Evolutionary conservation across 495 filamentous ascomycete species (phyloP).

Genomic region (Annulohypoxylon stygium): DNA sequence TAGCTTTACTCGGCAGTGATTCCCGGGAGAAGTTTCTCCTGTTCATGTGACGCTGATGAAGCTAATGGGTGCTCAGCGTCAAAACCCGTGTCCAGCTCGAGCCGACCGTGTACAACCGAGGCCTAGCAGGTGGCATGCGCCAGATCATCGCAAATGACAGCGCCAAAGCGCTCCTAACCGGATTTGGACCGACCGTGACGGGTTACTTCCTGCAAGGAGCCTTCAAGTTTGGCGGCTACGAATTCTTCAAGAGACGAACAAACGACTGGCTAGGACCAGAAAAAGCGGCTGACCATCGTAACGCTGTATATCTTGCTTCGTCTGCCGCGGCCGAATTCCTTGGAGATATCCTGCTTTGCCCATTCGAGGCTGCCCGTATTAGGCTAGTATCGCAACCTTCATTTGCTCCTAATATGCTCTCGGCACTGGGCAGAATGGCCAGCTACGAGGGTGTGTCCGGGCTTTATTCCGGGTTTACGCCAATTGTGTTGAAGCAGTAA

Average conservation of each 20-base stretch:
- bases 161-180: constrained; percentile 77
- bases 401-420: constrained; percentile 72
- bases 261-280: constrained; percentile 76
- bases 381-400: constrained; percentile 79
- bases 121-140: constrained; percentile 76
- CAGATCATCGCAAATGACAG: constrained; percentile 77
- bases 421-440: constrained; percentile 73
- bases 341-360: constrained; percentile 80
- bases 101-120: constrained; percentile 76
- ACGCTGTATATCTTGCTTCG: constrained; percentile 77
- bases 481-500: constrained; percentile 79
- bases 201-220: constrained; percentile 84
- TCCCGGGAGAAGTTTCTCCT: constrained; percentile 7
- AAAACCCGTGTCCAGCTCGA: constrained; percentile 83
- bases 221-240: constrained; percentile 84
- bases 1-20: constrained; percentile 31
- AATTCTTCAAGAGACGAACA: constrained; percentile 79
- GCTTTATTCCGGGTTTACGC: constrained; percentile 81
- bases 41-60: constrained; percentile 9
- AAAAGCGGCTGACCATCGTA: constrained; percentile 75
- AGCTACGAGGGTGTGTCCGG: constrained; percentile 75
- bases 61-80: constrained; percentile 64
- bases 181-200: constrained; percentile 76
- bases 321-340: constrained; percentile 78
- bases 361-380: constrained; percentile 80